A percentile compares a stretch with the other conserved stretches of the same genome.
These are phyloP conservation scores for Tripterygium wilfordii DNA, from an alignment of 177 flowering plant genomes.

Conservation along the genomic window DNA sequence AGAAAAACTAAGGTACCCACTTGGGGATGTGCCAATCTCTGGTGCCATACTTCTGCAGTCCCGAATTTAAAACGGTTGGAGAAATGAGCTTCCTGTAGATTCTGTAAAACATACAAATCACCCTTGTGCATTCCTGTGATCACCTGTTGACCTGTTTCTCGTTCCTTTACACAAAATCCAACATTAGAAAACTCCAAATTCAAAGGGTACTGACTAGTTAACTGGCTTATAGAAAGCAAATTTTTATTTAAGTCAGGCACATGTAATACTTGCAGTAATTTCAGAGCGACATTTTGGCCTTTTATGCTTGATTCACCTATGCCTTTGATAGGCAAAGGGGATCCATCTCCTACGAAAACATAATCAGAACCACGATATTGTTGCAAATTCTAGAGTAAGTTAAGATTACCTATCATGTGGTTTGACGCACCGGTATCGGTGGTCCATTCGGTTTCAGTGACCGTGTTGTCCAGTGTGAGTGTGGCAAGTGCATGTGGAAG, in stretches of 20 bases:
- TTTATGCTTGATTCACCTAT: conserved; percentile 2
- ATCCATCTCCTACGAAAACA: not conserved
- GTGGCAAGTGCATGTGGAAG: conserved; percentile 3
- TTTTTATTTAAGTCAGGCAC: conserved; percentile 1
- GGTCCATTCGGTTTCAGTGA: not conserved
- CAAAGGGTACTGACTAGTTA: conserved; percentile 3
- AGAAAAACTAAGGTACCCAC: not conserved
- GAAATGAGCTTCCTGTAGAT: conserved; percentile 1
- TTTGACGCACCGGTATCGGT: not conserved
- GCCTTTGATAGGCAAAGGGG: not conserved
- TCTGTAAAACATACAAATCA: conserved; percentile 9
- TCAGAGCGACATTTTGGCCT: not conserved
- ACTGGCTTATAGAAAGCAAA: conserved; percentile 10
- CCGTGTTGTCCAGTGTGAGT: not conserved
- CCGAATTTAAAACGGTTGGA: conserved; percentile 1
- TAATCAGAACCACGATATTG: not conserved
- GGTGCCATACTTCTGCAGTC: conserved; percentile 5
- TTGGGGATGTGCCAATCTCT: conserved; percentile 12
- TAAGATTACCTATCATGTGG: not conserved
- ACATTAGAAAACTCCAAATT: conserved; percentile 7
- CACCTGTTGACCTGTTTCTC: not conserved
- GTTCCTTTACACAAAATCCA: conserved; percentile 6
- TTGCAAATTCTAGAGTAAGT: not conserved
- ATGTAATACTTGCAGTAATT: not conserved
- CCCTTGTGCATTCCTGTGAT: conserved; percentile 3